Conservation (phyloP, 495 filamentous ascomycete genomes). For the Tirmania nivea region DNA sequence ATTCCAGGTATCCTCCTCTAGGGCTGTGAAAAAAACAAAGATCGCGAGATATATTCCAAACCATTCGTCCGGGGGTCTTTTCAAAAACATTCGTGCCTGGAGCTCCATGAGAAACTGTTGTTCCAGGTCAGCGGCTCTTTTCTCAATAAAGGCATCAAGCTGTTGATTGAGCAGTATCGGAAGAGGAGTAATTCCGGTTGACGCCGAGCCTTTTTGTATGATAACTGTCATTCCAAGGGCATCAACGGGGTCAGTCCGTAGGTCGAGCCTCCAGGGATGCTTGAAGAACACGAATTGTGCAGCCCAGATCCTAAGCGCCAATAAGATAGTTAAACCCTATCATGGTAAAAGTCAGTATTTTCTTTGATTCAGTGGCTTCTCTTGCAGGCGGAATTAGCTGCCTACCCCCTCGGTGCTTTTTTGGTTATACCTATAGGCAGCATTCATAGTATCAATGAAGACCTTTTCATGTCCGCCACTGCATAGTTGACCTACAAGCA, state of each 20-base stretch:
- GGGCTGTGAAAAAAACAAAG: conserved; percentile 9
- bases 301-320: conserved; percentile 16
- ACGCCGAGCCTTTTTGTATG: background rate
- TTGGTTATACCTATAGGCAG: background rate
- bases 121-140: conserved; percentile 10
- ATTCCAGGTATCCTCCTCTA: conserved; percentile 16
- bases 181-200: conserved; percentile 12
- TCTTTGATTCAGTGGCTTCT: no score
- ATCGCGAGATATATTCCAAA: conserved; percentile 18
- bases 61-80: conserved; percentile 13
- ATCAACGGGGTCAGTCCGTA: conserved; percentile 9
- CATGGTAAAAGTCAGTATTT: no score
- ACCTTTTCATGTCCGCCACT: background rate
- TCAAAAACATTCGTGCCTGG: conserved; percentile 13
- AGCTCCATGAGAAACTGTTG: conserved; percentile 14
- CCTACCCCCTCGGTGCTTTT: background rate
- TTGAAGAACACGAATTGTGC: conserved; percentile 18
- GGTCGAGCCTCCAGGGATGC: conserved; percentile 13
- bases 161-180: conserved; percentile 16
- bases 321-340: background rate
- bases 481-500: background rate
- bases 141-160: conserved; percentile 14
- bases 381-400: no score
- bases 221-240: conserved; percentile 1
- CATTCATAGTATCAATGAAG: background rate